phyloP scores from a whole-genome alignment of 2,329 filamentous ascomycete genomes.

The Chrysoporthe cubensis region DNA sequence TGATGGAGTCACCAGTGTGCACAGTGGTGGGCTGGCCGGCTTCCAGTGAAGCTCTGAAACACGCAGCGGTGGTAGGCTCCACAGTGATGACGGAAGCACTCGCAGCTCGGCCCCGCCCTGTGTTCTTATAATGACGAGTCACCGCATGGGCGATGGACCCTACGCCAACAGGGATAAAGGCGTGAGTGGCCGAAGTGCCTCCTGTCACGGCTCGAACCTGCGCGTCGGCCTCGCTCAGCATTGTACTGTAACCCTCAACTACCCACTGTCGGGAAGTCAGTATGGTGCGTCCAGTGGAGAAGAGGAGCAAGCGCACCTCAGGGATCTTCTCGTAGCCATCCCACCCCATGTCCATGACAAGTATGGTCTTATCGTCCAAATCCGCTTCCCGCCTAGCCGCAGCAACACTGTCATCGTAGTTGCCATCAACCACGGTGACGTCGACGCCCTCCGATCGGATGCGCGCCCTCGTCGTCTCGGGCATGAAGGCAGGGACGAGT shows the following conservation, averaged over 20 bases:
- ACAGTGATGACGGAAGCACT: conserved; percentile 62
- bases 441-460: conserved; percentile 67
- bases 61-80: conserved; percentile 69
- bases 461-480: conserved; percentile 52
- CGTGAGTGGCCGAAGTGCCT: conserved; percentile 47
- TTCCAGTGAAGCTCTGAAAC: conserved; percentile 57
- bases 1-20: conserved; percentile 65
- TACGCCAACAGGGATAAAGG: conserved; percentile 71
- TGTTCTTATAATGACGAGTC: conserved; percentile 62
- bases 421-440: conserved; percentile 57
- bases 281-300: background rate
- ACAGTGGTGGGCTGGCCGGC: conserved; percentile 53
- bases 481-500: conserved; percentile 66
- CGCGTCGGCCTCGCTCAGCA: conserved; percentile 69
- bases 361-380: conserved; percentile 45
- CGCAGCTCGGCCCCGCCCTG: conserved; percentile 10
- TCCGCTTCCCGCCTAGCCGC: conserved; percentile 50
- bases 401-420: conserved; percentile 67
- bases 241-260: conserved; percentile 76
- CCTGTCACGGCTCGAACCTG: conserved; percentile 54
- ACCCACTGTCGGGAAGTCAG: conserved; percentile 58
- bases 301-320: conserved; percentile 41
- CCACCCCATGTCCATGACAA: conserved; percentile 73
- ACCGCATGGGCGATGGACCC: conserved; percentile 75
- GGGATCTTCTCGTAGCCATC: conserved; percentile 69